Evolutionary conservation across 768 basidiomycete genomes (phyloP).

Genomic region (Lentinula detonsa): DNA sequence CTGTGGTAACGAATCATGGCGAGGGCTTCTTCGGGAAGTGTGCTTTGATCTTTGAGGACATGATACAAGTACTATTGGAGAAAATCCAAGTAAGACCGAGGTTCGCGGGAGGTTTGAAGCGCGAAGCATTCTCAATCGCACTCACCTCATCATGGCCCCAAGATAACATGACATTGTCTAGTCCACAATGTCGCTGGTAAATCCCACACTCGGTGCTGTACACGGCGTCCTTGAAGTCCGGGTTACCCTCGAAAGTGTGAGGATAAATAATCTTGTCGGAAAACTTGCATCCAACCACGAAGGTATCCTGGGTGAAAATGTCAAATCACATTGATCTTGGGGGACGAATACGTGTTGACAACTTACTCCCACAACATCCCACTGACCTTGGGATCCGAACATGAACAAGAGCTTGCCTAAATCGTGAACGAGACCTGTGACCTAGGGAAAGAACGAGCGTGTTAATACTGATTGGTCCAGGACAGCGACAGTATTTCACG

Average conservation of each 20-base stretch:
- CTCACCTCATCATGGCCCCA: constrained; percentile 90
- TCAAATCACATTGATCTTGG: not conserved
- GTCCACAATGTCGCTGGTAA: constrained; percentile 72
- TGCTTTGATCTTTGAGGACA: constrained; percentile 77
- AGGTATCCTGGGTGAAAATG: constrained; percentile 43
- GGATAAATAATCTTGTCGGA: constrained; percentile 81
- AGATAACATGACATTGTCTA: constrained; percentile 82
- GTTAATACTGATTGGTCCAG: not conserved
- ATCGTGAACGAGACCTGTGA: constrained; percentile 83
- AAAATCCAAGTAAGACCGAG: not conserved
- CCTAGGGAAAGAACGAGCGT: constrained; percentile 24
- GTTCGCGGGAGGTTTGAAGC: not conserved
- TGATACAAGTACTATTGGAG: constrained; percentile 68
- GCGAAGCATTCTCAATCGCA: constrained; percentile 9
- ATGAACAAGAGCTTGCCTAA: constrained; percentile 83
- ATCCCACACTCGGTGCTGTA: constrained; percentile 72
- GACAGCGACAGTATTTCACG: not conserved
- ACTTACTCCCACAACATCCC: constrained; percentile 88
- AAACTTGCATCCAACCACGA: constrained; percentile 81
- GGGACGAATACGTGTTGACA: not conserved
- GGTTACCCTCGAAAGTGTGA: constrained; percentile 70
- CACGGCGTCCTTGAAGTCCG: constrained; percentile 56
- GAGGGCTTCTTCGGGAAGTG: constrained; percentile 73
- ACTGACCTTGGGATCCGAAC: constrained; percentile 84
- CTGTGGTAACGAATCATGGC: constrained; percentile 94